Evolutionary conservation across 768 basidiomycete genomes (phyloP), one percentile per base, ranked within the genome.

Genomic region (Postia placenta): DNA sequence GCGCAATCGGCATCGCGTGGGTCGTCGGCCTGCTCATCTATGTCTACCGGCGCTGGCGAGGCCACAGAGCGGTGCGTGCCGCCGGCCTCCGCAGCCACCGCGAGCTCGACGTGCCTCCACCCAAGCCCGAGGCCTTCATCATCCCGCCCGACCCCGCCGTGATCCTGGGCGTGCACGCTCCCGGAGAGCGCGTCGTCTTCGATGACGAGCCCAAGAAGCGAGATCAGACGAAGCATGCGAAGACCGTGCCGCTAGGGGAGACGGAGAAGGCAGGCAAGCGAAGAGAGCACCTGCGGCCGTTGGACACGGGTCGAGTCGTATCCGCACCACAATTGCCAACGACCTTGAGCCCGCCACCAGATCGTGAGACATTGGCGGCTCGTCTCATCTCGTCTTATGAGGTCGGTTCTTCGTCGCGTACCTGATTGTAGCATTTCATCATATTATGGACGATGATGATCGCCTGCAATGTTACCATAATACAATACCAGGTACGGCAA

Each of bases 61-160:
- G 76, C 44, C 76, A 75, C 59, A 62, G 70, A 51, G 63, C 69
- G 44, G 76, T 78, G 25, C 68, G 69, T 42, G 70, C 66, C 6
- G 67, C 67, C n/a, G 78, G 78, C 26, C 71, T 70, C 56, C 64
- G 68, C 3, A 54, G 48, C 44, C 60, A 70, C 48, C 71, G 74
- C 15, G 73, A 71, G 57, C 66, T 67, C 48, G 58, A 61, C 57
- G 57, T 60, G 53, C 58, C 61, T 37, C 58, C 60, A 17, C 56
- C 69, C 47, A 62, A 66, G 42, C 60, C 65, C 40, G 63, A 68
- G 15, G 66, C 70, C 45, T 72, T 66, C 41, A 67, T 80, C 47
- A 69, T 83, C 44, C 81, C 81, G 17, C 81, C 81, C 1, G 82
- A 85, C 62, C 81, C 83, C n/a, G 82, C 81, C 35, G 69, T 83